Evolutionary conservation across 495 filamentous ascomycete species (phyloP).

Genomic region (Parachaetomium inaequale): DNA sequence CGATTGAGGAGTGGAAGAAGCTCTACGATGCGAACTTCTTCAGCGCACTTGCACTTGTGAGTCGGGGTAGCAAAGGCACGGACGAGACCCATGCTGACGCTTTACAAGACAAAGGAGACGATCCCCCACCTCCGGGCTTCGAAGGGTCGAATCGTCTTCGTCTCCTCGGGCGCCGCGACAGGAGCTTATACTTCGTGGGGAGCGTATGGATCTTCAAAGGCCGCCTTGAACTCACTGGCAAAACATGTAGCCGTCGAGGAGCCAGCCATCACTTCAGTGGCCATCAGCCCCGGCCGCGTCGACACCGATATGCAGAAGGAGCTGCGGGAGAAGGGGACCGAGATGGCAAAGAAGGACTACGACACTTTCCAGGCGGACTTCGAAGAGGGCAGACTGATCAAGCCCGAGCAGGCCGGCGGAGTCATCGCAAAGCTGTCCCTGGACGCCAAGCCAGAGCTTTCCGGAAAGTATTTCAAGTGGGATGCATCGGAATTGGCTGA

Average conservation of each 20-base stretch:
- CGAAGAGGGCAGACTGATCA: slow-evolving; percentile 67
- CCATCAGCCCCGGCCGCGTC: slow-evolving; percentile 77
- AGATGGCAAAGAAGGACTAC: slow-evolving; percentile 63
- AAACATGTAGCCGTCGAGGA: slow-evolving; percentile 74
- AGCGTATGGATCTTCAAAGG: slow-evolving; percentile 80
- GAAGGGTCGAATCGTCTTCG: slow-evolving; percentile 67
- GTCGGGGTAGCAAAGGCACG: slow-evolving; percentile 23
- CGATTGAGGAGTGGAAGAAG: slow-evolving; percentile 67
- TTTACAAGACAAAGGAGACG: slow-evolving; percentile 62
- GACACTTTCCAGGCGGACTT: slow-evolving; percentile 63
- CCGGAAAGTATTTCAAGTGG: slow-evolving; percentile 77
- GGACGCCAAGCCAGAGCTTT: slow-evolving; percentile 58
- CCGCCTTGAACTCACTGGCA: slow-evolving; percentile 79
- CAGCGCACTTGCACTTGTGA: slow-evolving; percentile 71
- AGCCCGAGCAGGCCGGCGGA: slow-evolving; percentile 77
- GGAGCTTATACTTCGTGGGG: slow-evolving; percentile 70
- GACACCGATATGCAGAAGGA: slow-evolving; percentile 93
- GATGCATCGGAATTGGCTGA: slow-evolving; percentile 59
- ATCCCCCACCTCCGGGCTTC: slow-evolving; percentile 67
- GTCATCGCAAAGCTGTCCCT: slow-evolving; percentile 76
- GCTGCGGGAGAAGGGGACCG: slow-evolving; percentile 60
- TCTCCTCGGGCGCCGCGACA: slow-evolving; percentile 70
- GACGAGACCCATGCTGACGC: slow-evolving; percentile 13
- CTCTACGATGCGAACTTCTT: slow-evolving; percentile 82
- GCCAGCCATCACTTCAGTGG: slow-evolving; percentile 64